Percentiles rank a stretch among this genome's conserved stretches.
Evolutionary conservation across 169 alveolate genomes (phyloP).

Genomic region (Plasmodium knowlesi): DNA sequence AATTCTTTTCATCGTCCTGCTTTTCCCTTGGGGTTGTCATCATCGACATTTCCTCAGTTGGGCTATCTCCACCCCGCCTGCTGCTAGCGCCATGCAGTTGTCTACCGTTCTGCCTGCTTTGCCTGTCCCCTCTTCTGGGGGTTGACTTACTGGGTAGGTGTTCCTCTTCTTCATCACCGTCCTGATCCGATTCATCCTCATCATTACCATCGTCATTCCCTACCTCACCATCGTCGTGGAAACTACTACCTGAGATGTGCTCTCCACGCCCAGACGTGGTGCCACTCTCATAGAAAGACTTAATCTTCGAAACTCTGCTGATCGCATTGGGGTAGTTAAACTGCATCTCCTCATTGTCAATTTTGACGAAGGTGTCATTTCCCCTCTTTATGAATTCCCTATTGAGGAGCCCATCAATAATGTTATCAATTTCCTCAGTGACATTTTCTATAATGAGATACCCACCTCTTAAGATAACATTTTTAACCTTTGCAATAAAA

Average conservation of each 20-base stretch:
- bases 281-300: conserved; percentile 42
- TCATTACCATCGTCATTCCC: too few relatives aligned
- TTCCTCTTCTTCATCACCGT: background rate
- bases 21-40: background rate
- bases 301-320: conserved; percentile 29
- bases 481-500: conserved; percentile 91
- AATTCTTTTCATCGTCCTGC: background rate
- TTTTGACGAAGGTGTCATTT: conserved; percentile 55
- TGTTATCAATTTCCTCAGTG: conserved; percentile 94
- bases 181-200: background rate
- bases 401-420: conserved; percentile 94
- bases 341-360: conserved; percentile 63
- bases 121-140: background rate
- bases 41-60: background rate
- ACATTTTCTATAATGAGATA: conserved; percentile 94
- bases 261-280: background rate
- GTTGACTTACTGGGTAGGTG: background rate
- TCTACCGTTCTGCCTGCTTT: background rate
- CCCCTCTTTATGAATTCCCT: conserved; percentile 94
- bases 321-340: conserved; percentile 69
- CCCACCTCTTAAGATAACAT: conserved; percentile 92
- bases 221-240: background rate
- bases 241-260: background rate
- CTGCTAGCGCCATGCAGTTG: background rate
- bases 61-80: background rate